Conservation (phyloP, 1,284 basidiomycete genomes). For the Neotropicomus parvogracilis region DNA sequence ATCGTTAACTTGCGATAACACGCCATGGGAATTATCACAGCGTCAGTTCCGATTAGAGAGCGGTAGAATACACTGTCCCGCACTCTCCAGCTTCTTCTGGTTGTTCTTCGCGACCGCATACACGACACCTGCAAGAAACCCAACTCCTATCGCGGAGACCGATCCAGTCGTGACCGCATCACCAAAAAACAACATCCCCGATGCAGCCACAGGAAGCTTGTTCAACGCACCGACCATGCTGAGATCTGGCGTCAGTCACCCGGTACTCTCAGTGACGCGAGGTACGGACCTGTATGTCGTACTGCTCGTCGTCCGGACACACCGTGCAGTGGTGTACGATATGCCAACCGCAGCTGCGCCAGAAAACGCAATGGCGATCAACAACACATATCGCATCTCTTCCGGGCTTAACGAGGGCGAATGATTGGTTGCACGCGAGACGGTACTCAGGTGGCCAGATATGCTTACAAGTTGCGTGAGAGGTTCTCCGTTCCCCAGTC, state of each 20-base stretch:
- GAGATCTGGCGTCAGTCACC: conserved; percentile 13
- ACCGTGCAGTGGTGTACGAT: conserved; percentile 99
- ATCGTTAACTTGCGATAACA: conserved; percentile 3
- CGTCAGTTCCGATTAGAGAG: conserved; percentile 50
- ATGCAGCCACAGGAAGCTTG: conserved; percentile 96
- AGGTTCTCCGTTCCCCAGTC: conserved; percentile 87
- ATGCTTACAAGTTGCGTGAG: conserved; percentile 79
- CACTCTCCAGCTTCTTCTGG: conserved; percentile 67
- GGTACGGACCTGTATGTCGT: conserved; percentile 85
- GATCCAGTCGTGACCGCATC: conserved; percentile 86
- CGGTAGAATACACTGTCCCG: conserved; percentile 54
- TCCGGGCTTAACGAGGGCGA: conserved; percentile 58
- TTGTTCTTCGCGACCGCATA: conserved; percentile 91
- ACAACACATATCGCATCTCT: conserved; percentile 74
- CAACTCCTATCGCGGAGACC: conserved; percentile 82
- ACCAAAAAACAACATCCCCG: conserved; percentile 94
- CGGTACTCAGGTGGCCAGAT: conserved; percentile 1
- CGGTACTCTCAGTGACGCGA: not conserved
- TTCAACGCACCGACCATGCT: conserved; percentile 99
- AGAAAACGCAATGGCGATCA: conserved; percentile 91
- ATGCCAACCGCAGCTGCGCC: conserved; percentile 97
- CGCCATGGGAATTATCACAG: conserved; percentile 9
- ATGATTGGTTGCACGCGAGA: conserved; percentile 6
- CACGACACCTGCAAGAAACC: conserved; percentile 88
- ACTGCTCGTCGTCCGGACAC: conserved; percentile 92